Evolutionary conservation across 108 stramenopile species (phyloP).

Genomic region (Mayamaea pseudoterrestris): DNA sequence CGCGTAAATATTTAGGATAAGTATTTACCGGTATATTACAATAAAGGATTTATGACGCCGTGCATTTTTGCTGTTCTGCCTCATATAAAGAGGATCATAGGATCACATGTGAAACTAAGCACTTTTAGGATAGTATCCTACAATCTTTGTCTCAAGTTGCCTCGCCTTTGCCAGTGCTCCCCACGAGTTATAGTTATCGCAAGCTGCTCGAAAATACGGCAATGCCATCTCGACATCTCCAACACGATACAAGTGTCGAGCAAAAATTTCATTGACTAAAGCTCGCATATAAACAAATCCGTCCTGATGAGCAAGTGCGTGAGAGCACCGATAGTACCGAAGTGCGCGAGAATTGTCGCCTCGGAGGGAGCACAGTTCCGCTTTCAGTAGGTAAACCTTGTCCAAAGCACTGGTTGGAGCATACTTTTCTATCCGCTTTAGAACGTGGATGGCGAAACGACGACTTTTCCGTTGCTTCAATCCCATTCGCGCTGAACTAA

Average conservation of each 20-base stretch:
- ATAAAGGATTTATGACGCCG: no score
- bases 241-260: not conserved
- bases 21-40: no score
- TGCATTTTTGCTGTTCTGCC: no score
- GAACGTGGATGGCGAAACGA: not conserved
- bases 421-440: not conserved
- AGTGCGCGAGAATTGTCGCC: not conserved
- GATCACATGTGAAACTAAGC: no score
- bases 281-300: conserved; percentile 1
- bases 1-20: no score
- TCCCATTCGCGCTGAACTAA: not conserved
- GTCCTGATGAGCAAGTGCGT: conserved; percentile 1
- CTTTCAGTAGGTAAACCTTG: conserved; percentile 3
- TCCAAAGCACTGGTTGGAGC: conserved; percentile 6
- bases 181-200: not conserved
- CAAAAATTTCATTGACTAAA: conserved; percentile 2
- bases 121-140: no score
- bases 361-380: conserved; percentile 1
- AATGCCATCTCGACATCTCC: not conserved
- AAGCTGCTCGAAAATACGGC: not conserved
- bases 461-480: not conserved
- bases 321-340: conserved; percentile 1
- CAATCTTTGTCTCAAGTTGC: no score
- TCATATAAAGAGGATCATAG: no score
- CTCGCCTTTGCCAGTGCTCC: no score